Evolutionary conservation across 805 yeast genomes (phyloP), one percentile per base, ranked within the genome.

Genomic region (Saturnispora galanensis): DNA sequence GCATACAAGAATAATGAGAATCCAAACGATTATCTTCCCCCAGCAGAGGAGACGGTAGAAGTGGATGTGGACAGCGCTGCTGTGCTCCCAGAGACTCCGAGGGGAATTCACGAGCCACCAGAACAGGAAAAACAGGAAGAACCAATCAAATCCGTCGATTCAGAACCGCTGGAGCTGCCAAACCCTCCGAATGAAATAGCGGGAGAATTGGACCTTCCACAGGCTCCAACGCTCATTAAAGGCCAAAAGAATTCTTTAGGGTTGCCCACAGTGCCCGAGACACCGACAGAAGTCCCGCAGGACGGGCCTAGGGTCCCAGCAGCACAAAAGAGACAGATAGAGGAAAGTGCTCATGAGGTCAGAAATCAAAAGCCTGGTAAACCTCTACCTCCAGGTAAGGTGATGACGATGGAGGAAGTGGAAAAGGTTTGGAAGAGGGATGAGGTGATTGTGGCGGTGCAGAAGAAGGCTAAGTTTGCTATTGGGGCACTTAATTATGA

Each of bases 401-500:
- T 42, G 5, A 33, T 50, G 39, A 41, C 63, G 8, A 56, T 59
- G 47, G 69, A 64, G 10, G 69, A 74, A 38, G 65, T 82, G 12
- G 54, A 62, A n/a, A 56, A 65, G 13, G 73, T 82, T 45, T 59
- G 83, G 55, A 71, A 73, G 46, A 66, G 69, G 12, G 73, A 79
- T 17, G 84, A 76, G 44, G 65, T 70, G 38, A 77, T 82, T 16
- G 56, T 76, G 9, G 67, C 71, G 52, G 76, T 81, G 1, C 90
- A 83, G 55, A 81, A 77, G 52, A 73, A 71, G 48, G 84, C 89
- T 30, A 81, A 77, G 56, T 84, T 79, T 58, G 90, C 88, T 2
- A 77, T 82, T 6, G 79, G 87, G 46, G 93, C 94, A 0, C 67
- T 84, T 56, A 82, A 82, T 56, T 84, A 82, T 57, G 90, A 84